These are phyloP conservation scores for Erodium moschatum DNA, from an alignment of 441 rosid genomes.

Conservation along the genomic window DNA sequence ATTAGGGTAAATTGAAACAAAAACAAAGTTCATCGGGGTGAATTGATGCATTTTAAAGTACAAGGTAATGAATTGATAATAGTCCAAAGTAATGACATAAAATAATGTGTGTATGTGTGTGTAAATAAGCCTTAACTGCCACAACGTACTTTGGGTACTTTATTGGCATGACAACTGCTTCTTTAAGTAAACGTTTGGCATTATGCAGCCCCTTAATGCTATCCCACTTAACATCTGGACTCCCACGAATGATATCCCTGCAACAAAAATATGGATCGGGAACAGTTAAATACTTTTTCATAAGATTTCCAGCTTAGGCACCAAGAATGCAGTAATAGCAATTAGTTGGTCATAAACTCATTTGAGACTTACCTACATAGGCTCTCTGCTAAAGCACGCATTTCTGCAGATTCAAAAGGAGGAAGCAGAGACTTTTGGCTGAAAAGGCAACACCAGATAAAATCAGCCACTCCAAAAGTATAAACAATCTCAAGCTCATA, in stretches of 20 bases:
- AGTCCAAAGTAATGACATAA: too few species aligned
- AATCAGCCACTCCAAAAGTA: too few species aligned
- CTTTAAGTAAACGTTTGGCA: constrained; percentile 79
- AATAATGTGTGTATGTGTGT: neutral
- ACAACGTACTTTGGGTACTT: constrained; percentile 80
- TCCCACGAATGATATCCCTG: constrained; percentile 91
- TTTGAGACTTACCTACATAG: constrained; percentile 53
- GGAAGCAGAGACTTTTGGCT: constrained; percentile 77
- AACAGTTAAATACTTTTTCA: constrained; percentile 4
- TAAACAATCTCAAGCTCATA: too few species aligned
- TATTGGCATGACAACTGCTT: constrained; percentile 98
- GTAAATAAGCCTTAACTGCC: neutral
- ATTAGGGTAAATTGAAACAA: too few species aligned
- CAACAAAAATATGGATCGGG: constrained; percentile 11
- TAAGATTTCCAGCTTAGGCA: constrained; percentile 8
- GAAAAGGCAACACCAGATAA: constrained; percentile 22
- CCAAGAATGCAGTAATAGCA: constrained; percentile 12
- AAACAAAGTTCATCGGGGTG: too few species aligned
- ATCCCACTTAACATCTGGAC: constrained; percentile 88
- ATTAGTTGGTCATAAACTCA: constrained; percentile 7
- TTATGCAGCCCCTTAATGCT: constrained; percentile 80
- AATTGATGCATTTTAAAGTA: too few species aligned
- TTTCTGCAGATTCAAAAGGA: constrained; percentile 74
- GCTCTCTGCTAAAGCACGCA: constrained; percentile 70
- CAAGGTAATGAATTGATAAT: too few species aligned